phyloP scores from a whole-genome alignment of 2,329 filamentous ascomycete species.

The Epichloe aotearoae region DNA sequence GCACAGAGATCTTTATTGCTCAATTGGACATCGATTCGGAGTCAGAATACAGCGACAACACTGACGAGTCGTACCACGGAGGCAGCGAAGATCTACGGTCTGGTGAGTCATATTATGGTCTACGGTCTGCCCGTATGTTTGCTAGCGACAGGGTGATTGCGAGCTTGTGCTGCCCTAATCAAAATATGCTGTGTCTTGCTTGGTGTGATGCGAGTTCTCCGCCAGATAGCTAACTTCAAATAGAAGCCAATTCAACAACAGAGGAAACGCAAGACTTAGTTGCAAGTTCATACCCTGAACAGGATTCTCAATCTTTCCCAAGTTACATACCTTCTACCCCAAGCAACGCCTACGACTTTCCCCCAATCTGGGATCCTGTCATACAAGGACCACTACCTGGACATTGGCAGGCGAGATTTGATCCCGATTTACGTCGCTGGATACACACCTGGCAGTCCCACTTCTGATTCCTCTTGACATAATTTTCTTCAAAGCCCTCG shows the following conservation, averaged over 20 bases:
- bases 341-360: constrained; percentile 1
- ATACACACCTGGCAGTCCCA: constrained; percentile 24
- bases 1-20: constrained; percentile 29
- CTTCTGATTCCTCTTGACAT: constrained; percentile 6
- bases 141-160: background rate
- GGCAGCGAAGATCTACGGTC: constrained; percentile 3
- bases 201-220: background rate
- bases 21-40: constrained; percentile 15
- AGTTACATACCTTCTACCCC: background rate
- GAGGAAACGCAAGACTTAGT: constrained; percentile 1
- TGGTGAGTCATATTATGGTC: constrained; percentile 1
- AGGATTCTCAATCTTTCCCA: background rate
- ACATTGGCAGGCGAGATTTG: constrained; percentile 22
- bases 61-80: constrained; percentile 1
- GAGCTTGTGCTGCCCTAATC: background rate
- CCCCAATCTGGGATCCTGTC: constrained; percentile 17
- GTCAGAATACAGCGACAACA: constrained; percentile 13
- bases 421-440: constrained; percentile 17
- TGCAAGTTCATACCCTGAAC: background rate
- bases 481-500: background rate
- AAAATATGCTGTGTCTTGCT: background rate
- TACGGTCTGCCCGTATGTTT: constrained; percentile 3
- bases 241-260: background rate
- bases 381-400: constrained; percentile 19
- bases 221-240: background rate